Evolutionary conservation across 768 basidiomycete species (phyloP).

Genomic region (Leccinum incarnatum): DNA sequence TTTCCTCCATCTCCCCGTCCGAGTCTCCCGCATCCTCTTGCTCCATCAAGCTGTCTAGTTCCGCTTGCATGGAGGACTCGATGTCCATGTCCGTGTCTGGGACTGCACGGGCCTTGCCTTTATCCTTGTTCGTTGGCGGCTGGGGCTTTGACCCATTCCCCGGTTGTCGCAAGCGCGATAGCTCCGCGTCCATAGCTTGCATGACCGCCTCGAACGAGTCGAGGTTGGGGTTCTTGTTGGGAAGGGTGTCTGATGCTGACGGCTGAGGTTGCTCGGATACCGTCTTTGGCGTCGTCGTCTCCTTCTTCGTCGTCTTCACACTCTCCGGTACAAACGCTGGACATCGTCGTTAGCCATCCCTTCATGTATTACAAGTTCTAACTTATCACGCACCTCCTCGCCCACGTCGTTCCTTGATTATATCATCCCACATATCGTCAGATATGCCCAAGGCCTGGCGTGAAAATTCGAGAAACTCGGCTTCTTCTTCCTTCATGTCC

Average conservation of each 20-base stretch:
- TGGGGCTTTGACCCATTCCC: constrained; percentile 15
- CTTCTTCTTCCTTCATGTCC: constrained; percentile 91
- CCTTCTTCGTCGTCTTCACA: constrained; percentile 9
- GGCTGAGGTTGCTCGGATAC: constrained; percentile 8
- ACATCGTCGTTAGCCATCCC: constrained; percentile 6
- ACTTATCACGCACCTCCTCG: constrained; percentile 68
- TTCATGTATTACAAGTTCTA: neutral
- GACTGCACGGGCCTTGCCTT: constrained; percentile 34
- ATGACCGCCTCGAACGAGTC: constrained; percentile 96
- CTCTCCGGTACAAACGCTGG: constrained; percentile 59
- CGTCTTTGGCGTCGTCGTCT: constrained; percentile 7
- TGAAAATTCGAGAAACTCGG: constrained; percentile 94
- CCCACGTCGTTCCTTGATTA: constrained; percentile 70
- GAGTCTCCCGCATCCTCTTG: constrained; percentile 42
- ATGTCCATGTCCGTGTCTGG: constrained; percentile 62
- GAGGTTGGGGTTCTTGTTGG: constrained; percentile 62
- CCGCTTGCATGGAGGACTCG: constrained; percentile 87
- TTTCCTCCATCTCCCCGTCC: constrained; percentile 49
- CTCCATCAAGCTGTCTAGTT: constrained; percentile 66
- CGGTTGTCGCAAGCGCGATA: constrained; percentile 46
- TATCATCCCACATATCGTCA: constrained; percentile 87
- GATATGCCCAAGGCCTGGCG: constrained; percentile 86
- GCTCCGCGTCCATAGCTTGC: constrained; percentile 90
- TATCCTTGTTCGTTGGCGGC: constrained; percentile 44
- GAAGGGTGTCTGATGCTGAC: constrained; percentile 36